phyloP scores from a whole-genome alignment of 176 grass and related monocot genomes.

The Lolium perenne region DNA sequence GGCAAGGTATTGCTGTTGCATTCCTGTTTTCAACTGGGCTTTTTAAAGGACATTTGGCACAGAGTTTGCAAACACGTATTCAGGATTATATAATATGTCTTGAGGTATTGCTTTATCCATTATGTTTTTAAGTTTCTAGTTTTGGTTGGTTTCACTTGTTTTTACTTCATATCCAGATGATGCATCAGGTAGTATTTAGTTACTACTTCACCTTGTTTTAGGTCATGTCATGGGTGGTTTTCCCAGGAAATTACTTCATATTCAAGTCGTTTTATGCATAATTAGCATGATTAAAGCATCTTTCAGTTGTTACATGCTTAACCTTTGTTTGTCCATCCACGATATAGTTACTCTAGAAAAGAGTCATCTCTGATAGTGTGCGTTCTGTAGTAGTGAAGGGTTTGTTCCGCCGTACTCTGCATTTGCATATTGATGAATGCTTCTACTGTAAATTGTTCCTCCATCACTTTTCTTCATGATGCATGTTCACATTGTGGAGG shows the following conservation, averaged over 20 bases:
- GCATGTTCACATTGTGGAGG: neutral
- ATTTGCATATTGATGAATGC: constrained; percentile 21
- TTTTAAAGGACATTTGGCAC: constrained; percentile 92
- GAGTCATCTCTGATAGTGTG: constrained; percentile 16
- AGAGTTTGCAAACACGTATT: constrained; percentile 87
- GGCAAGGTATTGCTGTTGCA: constrained; percentile 96
- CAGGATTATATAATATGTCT: constrained; percentile 99
- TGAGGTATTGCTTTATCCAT: constrained; percentile 68
- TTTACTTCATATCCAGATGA: constrained; percentile 22
- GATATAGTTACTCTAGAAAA: neutral
- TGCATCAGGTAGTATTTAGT: neutral
- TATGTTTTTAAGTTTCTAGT: constrained; percentile 25
- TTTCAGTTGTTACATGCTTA: neutral
- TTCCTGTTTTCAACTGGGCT: constrained; percentile 92
- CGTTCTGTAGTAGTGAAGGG: neutral
- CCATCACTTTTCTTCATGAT: neutral
- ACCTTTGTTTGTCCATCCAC: constrained; percentile 1
- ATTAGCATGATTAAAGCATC: neutral
- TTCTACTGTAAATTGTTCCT: constrained; percentile 28
- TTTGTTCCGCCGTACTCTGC: constrained; percentile 21
- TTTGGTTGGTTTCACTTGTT: constrained; percentile 35
- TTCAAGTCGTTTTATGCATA: neutral
- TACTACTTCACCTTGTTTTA: constrained; percentile 23
- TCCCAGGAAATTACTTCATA: constrained; percentile 29
- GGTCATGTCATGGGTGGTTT: constrained; percentile 17